Conservation (phyloP, 768 basidiomycete genomes). For the Tulasnella sp. region DNA sequence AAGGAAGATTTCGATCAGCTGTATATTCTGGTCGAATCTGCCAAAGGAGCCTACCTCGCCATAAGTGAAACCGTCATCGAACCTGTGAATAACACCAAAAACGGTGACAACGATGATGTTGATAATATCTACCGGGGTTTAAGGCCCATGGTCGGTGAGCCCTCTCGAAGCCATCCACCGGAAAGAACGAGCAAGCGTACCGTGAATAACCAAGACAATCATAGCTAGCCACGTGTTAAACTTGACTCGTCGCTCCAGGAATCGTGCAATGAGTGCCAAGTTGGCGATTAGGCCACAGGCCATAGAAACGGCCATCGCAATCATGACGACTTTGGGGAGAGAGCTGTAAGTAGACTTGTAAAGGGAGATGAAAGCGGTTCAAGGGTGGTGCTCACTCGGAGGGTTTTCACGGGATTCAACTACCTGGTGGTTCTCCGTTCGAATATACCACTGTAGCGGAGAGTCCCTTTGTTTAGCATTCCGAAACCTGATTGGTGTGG, state of each 20-base stretch:
- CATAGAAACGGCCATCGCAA: conserved; percentile 64
- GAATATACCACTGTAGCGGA: conserved; percentile 40
- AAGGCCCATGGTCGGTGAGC: conserved; percentile 1
- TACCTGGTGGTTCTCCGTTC: conserved; percentile 45
- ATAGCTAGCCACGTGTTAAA: conserved; percentile 60
- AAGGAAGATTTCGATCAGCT: background rate
- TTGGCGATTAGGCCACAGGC: conserved; percentile 66
- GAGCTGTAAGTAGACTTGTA: background rate
- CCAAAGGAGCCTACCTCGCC: conserved; percentile 36
- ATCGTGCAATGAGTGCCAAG: conserved; percentile 59
- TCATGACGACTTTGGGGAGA: conserved; percentile 43
- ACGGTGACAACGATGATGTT: conserved; percentile 55
- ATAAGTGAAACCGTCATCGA: conserved; percentile 65
- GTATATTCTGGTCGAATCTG: background rate
- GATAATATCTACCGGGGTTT: conserved; percentile 56
- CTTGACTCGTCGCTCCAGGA: conserved; percentile 64
- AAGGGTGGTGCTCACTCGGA: conserved; percentile 24
- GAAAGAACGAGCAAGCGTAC: conserved; percentile 37
- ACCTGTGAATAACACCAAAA: conserved; percentile 61
- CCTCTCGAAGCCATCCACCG: background rate
- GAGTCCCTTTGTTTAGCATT: background rate
- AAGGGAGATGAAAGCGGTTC: background rate
- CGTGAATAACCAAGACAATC: conserved; percentile 63
- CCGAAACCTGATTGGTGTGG: background rate
- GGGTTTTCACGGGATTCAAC: conserved; percentile 55